Evolutionary conservation across 768 basidiomycete species (phyloP), one percentile per base, ranked within the genome.

Genomic region (Lactarius indigo): DNA sequence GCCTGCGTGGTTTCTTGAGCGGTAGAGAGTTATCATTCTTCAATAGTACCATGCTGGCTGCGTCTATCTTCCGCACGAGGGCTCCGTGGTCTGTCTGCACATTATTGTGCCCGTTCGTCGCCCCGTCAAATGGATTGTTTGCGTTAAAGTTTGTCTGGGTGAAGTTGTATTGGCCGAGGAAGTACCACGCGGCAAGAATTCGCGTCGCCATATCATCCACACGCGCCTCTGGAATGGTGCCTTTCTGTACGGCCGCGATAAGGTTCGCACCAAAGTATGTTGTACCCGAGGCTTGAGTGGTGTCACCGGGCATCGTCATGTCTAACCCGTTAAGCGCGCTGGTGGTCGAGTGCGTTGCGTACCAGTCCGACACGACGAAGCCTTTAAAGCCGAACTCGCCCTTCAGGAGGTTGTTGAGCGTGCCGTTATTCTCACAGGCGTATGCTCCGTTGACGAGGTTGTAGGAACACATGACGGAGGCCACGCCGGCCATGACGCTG

Each of bases 191-290:
- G 3, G 91, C 88, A 28, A 94, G 74, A 71, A 94, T 88, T 37
- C 92, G 87, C 12, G 84, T 87, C 5, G 89, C 92, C 90, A 94
- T 93, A 73, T 95, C 92, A 63, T 88, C 85, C 6, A 91, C 76
- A 7, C 90, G 84, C 5, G 80, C 73, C 68, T 82, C 79, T 0
- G 89, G 81, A 59, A 94, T 89, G 3, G 85, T 87, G 47, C 87
- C 87, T 73, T 94, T 91, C 55, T 82, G 76, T 20, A 95, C 91
- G 57, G 81, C 87, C 30, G 79, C 79, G 1, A 86, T 87, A 35
- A 94, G 80, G 74, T 88, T 91, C 1, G 73, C 77, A 20, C 89
- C 87, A 68, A 86, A 92, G 72, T 84, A 92, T 5, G 84, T 81
- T 13, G 72, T 76, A 2, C 76, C 76, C 13, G 80, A 81, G 64